Percentiles rank a stretch among this genome's conserved stretches.
phyloP scores from a whole-genome alignment of 164 flowering plant genomes.

The Cinnamomum chago region DNA sequence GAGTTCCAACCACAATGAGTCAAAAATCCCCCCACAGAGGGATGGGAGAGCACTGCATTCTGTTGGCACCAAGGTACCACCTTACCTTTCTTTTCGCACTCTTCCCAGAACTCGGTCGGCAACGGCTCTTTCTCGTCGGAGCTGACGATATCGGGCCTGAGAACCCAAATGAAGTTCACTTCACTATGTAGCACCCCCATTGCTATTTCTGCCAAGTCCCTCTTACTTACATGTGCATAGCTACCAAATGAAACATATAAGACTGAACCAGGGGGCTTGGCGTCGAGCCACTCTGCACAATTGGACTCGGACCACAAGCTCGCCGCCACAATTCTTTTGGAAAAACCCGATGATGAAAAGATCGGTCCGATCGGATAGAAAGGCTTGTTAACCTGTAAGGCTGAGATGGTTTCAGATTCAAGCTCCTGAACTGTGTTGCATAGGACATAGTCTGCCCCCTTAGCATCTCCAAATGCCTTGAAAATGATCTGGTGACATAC shows the following conservation, averaged over 20 bases:
- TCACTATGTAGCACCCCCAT: constrained; percentile 47
- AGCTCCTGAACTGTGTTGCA: constrained; percentile 74
- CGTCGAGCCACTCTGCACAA: constrained; percentile 68
- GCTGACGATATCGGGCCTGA: constrained; percentile 65
- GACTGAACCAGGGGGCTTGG: constrained; percentile 56
- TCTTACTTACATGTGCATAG: constrained; percentile 55
- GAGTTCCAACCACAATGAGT: constrained; percentile 92
- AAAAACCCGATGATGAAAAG: constrained; percentile 32
- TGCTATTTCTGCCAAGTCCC: constrained; percentile 58
- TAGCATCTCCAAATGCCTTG: constrained; percentile 51
- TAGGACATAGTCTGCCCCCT: constrained; percentile 50
- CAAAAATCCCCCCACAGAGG: constrained; percentile 68
- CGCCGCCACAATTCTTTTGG: constrained; percentile 41
- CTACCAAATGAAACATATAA: constrained; percentile 82
- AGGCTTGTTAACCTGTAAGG: constrained; percentile 39
- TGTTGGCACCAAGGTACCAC: constrained; percentile 74
- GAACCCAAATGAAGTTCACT: constrained; percentile 66
- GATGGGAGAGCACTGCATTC: constrained; percentile 44
- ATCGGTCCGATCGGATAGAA: constrained; percentile 71
- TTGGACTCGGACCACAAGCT: constrained; percentile 81
- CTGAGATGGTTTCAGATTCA: constrained; percentile 51
- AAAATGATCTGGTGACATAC: constrained; percentile 54
- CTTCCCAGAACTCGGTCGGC: constrained; percentile 40
- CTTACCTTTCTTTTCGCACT: constrained; percentile 31
- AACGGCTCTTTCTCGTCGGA: constrained; percentile 42